Conservation (phyloP, 1,139 yeast genomes). For the Lodderomyces theae region DNA sequence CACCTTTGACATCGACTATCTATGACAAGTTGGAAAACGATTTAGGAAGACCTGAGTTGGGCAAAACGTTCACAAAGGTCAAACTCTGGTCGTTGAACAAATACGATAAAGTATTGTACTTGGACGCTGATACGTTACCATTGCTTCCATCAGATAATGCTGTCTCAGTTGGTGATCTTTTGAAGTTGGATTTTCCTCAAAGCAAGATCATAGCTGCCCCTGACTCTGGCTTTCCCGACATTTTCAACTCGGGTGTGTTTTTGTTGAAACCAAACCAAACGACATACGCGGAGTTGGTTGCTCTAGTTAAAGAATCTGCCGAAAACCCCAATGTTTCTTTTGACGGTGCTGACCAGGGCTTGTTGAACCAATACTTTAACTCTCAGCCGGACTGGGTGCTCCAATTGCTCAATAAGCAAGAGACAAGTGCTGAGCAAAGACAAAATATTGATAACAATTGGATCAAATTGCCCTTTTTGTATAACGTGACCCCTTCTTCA, state of each 20-base stretch:
- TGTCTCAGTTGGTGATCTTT: constrained; percentile 37
- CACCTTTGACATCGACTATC: constrained; percentile 27
- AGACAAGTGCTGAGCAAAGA: constrained; percentile 5
- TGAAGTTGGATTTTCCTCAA: constrained; percentile 30
- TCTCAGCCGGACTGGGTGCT: constrained; percentile 43
- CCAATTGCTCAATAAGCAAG: constrained; percentile 11
- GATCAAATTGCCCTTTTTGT: constrained; percentile 74
- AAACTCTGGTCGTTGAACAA: constrained; percentile 61
- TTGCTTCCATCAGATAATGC: constrained; percentile 26
- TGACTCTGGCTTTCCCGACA: constrained; percentile 94
- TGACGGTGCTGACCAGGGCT: constrained; percentile 96
- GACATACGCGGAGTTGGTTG: constrained; percentile 44
- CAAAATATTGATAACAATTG: constrained; percentile 37
- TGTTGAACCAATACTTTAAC: constrained; percentile 77
- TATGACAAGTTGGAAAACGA: constrained; percentile 26
- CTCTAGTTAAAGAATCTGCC: constrained; percentile 27
- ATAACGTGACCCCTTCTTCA: constrained; percentile 82
- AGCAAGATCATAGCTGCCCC: constrained; percentile 70
- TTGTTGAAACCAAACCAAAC: constrained; percentile 55
- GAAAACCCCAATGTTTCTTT: constrained; percentile 47
- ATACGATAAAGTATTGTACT: constrained; percentile 62
- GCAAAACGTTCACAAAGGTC: constrained; percentile 68
- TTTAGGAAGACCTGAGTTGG: constrained; percentile 72
- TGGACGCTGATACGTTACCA: constrained; percentile 84
- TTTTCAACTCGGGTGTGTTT: constrained; percentile 88